phyloP scores from a whole-genome alignment of 352 stramenopile genomes.

The Globisporangium cylindrosporum region DNA sequence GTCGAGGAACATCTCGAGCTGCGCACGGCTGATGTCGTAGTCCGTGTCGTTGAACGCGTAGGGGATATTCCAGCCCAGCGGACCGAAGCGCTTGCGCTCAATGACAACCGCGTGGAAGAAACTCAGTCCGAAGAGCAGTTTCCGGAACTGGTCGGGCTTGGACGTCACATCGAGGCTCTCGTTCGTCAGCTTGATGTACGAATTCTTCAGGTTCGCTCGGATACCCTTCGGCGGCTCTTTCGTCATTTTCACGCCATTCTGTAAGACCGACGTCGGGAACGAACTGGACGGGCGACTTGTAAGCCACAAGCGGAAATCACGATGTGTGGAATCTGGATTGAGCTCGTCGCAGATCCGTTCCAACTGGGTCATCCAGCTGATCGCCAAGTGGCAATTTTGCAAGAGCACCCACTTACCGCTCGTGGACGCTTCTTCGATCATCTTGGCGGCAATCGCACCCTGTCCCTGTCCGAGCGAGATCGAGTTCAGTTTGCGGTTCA shows the following conservation, averaged over 20 bases:
- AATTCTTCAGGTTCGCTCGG: constrained; percentile 85
- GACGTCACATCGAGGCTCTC: constrained; percentile 31
- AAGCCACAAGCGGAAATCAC: constrained; percentile 93
- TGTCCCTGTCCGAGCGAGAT: constrained; percentile 91
- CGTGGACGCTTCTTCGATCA: constrained; percentile 86
- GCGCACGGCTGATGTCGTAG: constrained; percentile 75
- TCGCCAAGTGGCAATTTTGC: constrained; percentile 92
- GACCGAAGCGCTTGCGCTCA: constrained; percentile 85
- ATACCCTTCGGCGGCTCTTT: constrained; percentile 92
- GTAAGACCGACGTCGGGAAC: constrained; percentile 87
- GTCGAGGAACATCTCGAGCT: constrained; percentile 92
- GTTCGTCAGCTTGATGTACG: constrained; percentile 90
- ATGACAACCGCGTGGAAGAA: constrained; percentile 72
- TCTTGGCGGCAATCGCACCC: constrained; percentile 78
- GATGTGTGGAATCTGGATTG: constrained; percentile 78
- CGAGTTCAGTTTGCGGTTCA: constrained; percentile 80
- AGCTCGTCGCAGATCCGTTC: constrained; percentile 91
- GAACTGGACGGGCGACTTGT: constrained; percentile 69
- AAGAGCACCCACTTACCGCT: constrained; percentile 91
- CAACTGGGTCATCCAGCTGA: constrained; percentile 91
- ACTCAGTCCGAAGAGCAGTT: constrained; percentile 61
- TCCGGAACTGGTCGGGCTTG: constrained; percentile 37
- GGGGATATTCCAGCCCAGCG: constrained; percentile 89
- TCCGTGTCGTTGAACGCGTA: constrained; percentile 88
- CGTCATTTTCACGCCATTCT: constrained; percentile 94